Conservation (phyloP, 768 basidiomycete genomes). For the Suillus fuscotomentosus region DNA sequence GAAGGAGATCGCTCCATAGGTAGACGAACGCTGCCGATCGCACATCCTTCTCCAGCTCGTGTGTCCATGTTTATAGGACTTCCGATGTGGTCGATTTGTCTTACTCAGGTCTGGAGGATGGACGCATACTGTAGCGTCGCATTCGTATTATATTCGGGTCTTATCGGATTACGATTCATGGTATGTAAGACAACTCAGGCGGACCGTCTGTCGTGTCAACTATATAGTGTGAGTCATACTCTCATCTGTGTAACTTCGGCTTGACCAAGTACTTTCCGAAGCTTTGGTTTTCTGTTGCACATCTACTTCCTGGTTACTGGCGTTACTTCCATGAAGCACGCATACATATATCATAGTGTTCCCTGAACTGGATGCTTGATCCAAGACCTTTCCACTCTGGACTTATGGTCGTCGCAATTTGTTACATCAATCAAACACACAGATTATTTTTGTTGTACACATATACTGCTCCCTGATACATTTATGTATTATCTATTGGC, state of each 20-base stretch:
- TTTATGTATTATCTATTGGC: not conserved
- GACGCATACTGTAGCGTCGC: slow-evolving; percentile 25
- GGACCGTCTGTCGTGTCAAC: slow-evolving; percentile 26
- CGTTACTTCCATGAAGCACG: slow-evolving; percentile 20
- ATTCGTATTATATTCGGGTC: slow-evolving; percentile 23
- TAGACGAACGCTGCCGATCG: slow-evolving; percentile 44
- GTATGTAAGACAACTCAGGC: slow-evolving; percentile 19
- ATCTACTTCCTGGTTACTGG: slow-evolving; percentile 31
- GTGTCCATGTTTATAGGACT: slow-evolving; percentile 24
- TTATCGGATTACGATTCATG: slow-evolving; percentile 27
- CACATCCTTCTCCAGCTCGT: slow-evolving; percentile 33
- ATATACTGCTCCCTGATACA: not conserved
- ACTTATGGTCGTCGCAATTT: not conserved
- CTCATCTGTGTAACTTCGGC: not conserved
- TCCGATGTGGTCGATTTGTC: slow-evolving; percentile 29
- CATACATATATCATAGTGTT: not conserved
- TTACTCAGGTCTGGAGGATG: slow-evolving; percentile 25
- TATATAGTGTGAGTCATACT: slow-evolving; percentile 27
- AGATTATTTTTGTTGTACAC: too few relatives aligned
- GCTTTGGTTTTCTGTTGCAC: slow-evolving; percentile 32
- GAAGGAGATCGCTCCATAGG: slow-evolving; percentile 40
- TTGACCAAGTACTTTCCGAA: slow-evolving; percentile 7
- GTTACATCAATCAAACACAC: not conserved
- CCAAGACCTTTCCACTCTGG: not conserved
- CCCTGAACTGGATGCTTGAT: not conserved